Percentiles rank a stretch among this genome's conserved stretches.
Conservation (phyloP, 352 stramenopile genomes). For the Phytopythium mirpurense region DNA sequence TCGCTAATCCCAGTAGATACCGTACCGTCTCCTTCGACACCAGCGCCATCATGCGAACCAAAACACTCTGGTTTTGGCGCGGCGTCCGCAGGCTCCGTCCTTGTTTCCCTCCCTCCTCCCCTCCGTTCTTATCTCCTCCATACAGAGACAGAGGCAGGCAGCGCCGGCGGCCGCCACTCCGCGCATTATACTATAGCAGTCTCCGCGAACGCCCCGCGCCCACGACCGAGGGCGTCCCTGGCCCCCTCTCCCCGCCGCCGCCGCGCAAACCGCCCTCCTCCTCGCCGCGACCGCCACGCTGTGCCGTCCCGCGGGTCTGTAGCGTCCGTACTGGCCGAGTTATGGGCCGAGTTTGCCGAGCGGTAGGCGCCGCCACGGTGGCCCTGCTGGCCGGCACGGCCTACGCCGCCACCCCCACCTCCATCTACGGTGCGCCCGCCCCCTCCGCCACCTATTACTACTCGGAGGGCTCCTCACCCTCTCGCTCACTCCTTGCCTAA, state of each 20-base stretch:
- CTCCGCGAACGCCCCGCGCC: too few species aligned
- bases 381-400: constrained; percentile 13
- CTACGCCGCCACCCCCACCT: constrained; percentile 26
- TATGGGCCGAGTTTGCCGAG: constrained; percentile 2
- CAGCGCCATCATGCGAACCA: background rate
- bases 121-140: background rate
- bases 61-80: constrained; percentile 3
- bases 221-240: background rate
- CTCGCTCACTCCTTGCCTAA: too few species aligned
- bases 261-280: background rate
- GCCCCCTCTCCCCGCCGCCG: background rate
- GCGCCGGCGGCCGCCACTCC: background rate
- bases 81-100: background rate
- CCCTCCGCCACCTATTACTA: background rate
- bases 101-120: background rate
- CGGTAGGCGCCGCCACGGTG: constrained; percentile 11
- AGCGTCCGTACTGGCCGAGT: background rate
- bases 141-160: background rate
- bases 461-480: too few species aligned
- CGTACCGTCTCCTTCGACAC: background rate
- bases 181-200: background rate
- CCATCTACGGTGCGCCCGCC: constrained; percentile 41
- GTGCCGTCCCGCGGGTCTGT: background rate
- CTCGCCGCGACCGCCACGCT: background rate
- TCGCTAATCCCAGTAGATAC: background rate